phyloP scores from a whole-genome alignment of 148 eudicot species.

The Diospyros lotus region DNA sequence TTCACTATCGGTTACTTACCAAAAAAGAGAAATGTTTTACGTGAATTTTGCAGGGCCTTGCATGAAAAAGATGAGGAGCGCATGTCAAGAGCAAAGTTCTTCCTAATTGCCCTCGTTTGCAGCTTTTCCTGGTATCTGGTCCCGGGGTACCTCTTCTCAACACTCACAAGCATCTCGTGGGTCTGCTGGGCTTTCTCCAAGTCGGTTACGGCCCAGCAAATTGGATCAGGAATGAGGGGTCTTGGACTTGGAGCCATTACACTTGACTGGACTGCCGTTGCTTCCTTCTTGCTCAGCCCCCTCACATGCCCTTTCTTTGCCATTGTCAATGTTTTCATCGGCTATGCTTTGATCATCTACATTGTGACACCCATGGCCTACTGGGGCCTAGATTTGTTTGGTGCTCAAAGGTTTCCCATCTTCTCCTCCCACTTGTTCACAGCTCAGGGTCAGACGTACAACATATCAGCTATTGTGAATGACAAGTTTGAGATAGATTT shows the following conservation, averaged over 20 bases:
- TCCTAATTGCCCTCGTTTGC: constrained; percentile 60
- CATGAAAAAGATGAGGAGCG: constrained; percentile 71
- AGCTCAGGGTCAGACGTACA: constrained; percentile 57
- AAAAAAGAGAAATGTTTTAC: not conserved
- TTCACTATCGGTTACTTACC: too few relatives aligned
- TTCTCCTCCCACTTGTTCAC: constrained; percentile 82
- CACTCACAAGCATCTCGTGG: constrained; percentile 84
- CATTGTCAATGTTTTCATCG: constrained; percentile 60
- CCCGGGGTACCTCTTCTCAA: constrained; percentile 80
- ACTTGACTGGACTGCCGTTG: constrained; percentile 80
- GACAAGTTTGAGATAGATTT: constrained; percentile 64
- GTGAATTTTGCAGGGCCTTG: constrained; percentile 56
- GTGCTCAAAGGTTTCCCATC: constrained; percentile 67
- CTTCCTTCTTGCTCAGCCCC: constrained; percentile 81
- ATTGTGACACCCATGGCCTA: constrained; percentile 63
- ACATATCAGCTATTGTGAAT: constrained; percentile 76
- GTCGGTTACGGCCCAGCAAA: constrained; percentile 85
- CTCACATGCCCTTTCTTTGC: constrained; percentile 79
- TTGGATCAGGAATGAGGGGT: constrained; percentile 86
- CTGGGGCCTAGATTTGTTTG: constrained; percentile 79
- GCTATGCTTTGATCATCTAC: constrained; percentile 64
- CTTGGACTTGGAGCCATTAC: constrained; percentile 84
- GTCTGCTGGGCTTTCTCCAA: too few relatives aligned
- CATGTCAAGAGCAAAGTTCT: constrained; percentile 82
- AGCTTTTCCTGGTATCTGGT: constrained; percentile 77